Conservation (phyloP, 371 early-diverging fungal species). For the Mucor mucedo region DNA sequence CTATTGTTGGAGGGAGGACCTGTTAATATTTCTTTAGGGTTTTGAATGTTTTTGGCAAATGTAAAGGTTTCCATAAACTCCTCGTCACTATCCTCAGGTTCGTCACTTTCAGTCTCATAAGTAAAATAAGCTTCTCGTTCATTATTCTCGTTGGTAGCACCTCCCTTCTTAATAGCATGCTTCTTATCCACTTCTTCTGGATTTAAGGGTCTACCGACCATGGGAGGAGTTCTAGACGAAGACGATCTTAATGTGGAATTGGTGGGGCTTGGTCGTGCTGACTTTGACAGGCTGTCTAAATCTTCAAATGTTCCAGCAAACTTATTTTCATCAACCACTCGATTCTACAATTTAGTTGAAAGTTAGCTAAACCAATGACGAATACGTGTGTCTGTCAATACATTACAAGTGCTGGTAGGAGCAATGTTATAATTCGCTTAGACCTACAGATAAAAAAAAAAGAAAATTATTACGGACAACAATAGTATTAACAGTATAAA, state of each 20-base stretch:
- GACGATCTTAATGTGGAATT: not conserved
- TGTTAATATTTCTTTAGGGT: conserved; percentile 26
- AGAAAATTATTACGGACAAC: not conserved
- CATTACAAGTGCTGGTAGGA: conserved; percentile 18
- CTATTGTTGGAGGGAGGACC: conserved; percentile 12
- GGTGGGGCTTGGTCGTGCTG: conserved; percentile 2
- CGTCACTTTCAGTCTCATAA: conserved; percentile 31
- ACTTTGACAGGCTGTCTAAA: not conserved
- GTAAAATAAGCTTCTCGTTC: conserved; percentile 6
- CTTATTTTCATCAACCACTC: conserved; percentile 6
- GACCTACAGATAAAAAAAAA: not conserved
- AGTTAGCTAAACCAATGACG: no score
- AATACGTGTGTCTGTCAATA: no score
- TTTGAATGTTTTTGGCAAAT: conserved; percentile 30
- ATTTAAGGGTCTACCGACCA: conserved; percentile 18
- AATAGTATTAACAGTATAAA: no score
- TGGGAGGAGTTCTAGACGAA: not conserved
- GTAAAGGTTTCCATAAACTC: conserved; percentile 30
- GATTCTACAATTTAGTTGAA: not conserved
- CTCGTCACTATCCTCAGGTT: conserved; percentile 17
- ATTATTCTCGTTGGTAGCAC: not conserved
- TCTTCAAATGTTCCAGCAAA: conserved; percentile 22
- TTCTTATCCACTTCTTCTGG: conserved; percentile 9
- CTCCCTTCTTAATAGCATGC: no score
- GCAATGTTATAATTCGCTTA: not conserved